A percentile compares a stretch with the other conserved stretches of the same genome.
These are phyloP conservation scores for Veloboletus limbatus DNA, from an alignment of 1,284 basidiomycete genomes.

Conservation along the genomic window DNA sequence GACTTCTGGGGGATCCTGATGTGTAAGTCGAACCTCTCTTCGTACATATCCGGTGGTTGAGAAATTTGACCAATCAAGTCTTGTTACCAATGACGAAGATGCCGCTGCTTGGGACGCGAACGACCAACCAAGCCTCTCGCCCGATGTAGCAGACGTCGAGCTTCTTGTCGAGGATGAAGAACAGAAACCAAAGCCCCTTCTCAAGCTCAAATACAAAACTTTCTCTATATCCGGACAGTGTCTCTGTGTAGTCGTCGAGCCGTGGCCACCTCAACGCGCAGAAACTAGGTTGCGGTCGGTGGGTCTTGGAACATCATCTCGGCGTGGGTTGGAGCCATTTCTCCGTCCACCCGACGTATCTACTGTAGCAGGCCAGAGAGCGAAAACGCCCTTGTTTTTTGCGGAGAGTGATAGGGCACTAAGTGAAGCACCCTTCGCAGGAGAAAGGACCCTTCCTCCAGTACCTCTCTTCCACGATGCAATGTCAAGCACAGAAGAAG, in stretches of 20 bases:
- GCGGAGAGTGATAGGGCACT: constrained; percentile 51
- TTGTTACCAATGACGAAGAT: not conserved
- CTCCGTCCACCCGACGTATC: constrained; percentile 28
- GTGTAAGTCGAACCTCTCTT: constrained; percentile 8
- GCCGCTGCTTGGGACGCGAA: not conserved
- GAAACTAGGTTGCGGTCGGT: constrained; percentile 39
- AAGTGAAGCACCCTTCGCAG: constrained; percentile 37
- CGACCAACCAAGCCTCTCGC: constrained; percentile 1
- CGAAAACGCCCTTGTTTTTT: constrained; percentile 63
- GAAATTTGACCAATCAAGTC: constrained; percentile 2
- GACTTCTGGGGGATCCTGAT: not conserved
- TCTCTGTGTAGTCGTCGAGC: constrained; percentile 76
- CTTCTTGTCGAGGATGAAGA: constrained; percentile 52
- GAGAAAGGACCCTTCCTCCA: constrained; percentile 35
- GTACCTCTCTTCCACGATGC: constrained; percentile 46
- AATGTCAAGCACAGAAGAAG: constrained; percentile 36
- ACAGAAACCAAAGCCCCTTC: constrained; percentile 65
- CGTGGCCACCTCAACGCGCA: constrained; percentile 57
- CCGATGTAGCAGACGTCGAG: constrained; percentile 12
- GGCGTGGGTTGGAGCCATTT: constrained; percentile 36
- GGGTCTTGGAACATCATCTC: constrained; percentile 23
- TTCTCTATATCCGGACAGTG: constrained; percentile 67
- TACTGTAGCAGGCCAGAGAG: constrained; percentile 23
- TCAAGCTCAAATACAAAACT: constrained; percentile 63
- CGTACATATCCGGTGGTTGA: not conserved